Evolutionary conservation across 345 rosid species (phyloP), one percentile per base, ranked within the genome.

Genomic region (Populus simonii): DNA sequence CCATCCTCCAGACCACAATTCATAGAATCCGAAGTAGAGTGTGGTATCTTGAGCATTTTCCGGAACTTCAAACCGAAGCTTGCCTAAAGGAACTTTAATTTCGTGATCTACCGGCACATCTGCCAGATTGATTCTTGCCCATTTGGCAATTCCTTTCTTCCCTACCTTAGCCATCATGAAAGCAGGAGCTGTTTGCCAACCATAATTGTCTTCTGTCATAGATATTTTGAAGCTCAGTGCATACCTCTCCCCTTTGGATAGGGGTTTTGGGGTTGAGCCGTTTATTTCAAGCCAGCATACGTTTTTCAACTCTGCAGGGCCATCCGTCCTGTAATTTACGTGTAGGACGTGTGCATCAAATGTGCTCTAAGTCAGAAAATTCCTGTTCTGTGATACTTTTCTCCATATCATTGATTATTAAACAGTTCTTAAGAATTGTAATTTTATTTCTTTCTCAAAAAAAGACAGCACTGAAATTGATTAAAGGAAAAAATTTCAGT

Each of bases 201-300:
- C 98, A 43, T 25, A 69, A 79, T 4, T 86, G 84, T 82, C 84
- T 13, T 63, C 1, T 15, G 74, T 84, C 77, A 89, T 35, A 1
- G 86, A 84, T 9, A 90, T 49, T 12, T 27, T 38, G 68, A 92
- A 90, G 23, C 78, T 79, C 10, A 92, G 78, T 35, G 20, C 29
- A 59, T 91, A 89, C 13, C 6, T 4, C 1, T 12, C 79, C 1
- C 74, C 86, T 0, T 31, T 7, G 0, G 5, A 1, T 15, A 88
- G 29, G 0, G 17, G 16, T 0, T 51, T 39, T 1, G 38, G 1
- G 0, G 17, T 47, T 7, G 79, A 39, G 29, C 87, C 86, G 1
- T 87, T 88, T 43, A 90, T 86, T 74, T 90, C 91, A 7, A 90
- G 85, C 94, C 94, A 90, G 25, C 80, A 82, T 20, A 88, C 92